These are phyloP conservation scores for Leavenworthia alabamica DNA, from an alignment of 345 rosid genomes.

Conservation along the genomic window DNA sequence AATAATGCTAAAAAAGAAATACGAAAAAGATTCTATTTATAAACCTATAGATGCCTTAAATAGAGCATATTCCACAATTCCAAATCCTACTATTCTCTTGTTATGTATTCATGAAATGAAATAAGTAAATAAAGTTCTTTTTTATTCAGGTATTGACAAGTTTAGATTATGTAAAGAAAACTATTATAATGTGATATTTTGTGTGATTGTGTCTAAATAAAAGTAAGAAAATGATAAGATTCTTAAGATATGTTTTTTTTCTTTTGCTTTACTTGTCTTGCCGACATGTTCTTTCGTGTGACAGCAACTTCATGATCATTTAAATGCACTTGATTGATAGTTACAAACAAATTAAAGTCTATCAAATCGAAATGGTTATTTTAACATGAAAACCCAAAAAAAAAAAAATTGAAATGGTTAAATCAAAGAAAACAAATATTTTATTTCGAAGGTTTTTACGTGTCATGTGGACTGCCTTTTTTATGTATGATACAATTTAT, in stretches of 20 bases:
- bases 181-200: neutral
- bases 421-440: too few species aligned
- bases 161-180: too few species aligned
- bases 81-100: too few species aligned
- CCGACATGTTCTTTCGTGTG: constrained; percentile 25
- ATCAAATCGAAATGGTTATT: constrained; percentile 12
- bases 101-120: constrained; percentile 1
- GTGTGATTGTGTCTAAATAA: constrained; percentile 11
- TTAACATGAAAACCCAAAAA: too few species aligned
- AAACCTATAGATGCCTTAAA: constrained; percentile 26
- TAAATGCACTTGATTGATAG: too few species aligned
- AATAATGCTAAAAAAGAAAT: constrained; percentile 21
- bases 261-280: too few species aligned
- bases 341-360: constrained; percentile 18
- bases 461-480: too few species aligned
- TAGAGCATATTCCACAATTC: constrained; percentile 14
- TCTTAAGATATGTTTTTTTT: neutral
- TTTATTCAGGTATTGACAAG: constrained; percentile 4
- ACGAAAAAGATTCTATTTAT: constrained; percentile 12
- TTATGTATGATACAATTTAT: too few species aligned
- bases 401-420: too few species aligned
- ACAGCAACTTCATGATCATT: constrained; percentile 28
- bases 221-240: too few species aligned
- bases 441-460: neutral
- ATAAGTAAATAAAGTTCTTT: neutral